Conservation (phyloP, 2,329 filamentous ascomycete species). For the Triangularia setosa region DNA sequence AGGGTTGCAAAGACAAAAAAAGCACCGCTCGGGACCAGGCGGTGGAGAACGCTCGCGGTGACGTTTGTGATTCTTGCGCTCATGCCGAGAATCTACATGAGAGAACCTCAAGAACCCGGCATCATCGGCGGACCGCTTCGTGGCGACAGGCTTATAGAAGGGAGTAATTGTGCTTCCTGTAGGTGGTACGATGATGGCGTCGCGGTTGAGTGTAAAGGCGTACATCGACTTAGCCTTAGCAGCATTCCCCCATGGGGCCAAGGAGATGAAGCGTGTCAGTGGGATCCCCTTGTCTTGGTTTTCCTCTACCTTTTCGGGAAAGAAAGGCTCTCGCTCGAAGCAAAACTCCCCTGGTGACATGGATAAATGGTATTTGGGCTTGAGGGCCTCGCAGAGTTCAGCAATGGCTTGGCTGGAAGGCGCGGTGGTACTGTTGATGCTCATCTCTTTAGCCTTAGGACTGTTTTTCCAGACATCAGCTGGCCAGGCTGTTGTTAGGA, state of each 20-base stretch:
- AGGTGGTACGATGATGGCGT: slow-evolving; percentile 59
- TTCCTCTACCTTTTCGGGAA: slow-evolving; percentile 54
- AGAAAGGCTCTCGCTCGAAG: slow-evolving; percentile 91
- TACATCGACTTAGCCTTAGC: slow-evolving; percentile 78
- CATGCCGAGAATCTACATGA: slow-evolving; percentile 39
- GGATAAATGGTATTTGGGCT: slow-evolving; percentile 89
- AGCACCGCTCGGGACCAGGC: slow-evolving; percentile 75
- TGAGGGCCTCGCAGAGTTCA: slow-evolving; percentile 72
- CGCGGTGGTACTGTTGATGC: slow-evolving; percentile 49
- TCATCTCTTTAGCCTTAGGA: slow-evolving; percentile 58
- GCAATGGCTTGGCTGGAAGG: slow-evolving; percentile 64
- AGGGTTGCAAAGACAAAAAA: slow-evolving; percentile 91
- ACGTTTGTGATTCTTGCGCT: slow-evolving; percentile 38
- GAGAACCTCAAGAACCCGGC: slow-evolving; percentile 53
- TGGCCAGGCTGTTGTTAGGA: slow-evolving; percentile 87
- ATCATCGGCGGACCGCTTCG: slow-evolving; percentile 56
- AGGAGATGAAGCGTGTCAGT: slow-evolving; percentile 84
- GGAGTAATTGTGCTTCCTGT: slow-evolving; percentile 73
- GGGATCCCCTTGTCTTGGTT: slow-evolving; percentile 44
- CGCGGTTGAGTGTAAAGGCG: slow-evolving; percentile 68
- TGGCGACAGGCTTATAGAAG: slow-evolving; percentile 47
- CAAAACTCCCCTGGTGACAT: slow-evolving; percentile 62
- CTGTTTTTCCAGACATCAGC: slow-evolving; percentile 61
- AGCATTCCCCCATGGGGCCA: slow-evolving; percentile 73
- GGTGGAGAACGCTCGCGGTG: slow-evolving; percentile 47